Evolutionary conservation across 192 early-diverging fungal species (phyloP), one percentile per base, ranked within the genome.

Genomic region (Obelidium mucronatum): DNA sequence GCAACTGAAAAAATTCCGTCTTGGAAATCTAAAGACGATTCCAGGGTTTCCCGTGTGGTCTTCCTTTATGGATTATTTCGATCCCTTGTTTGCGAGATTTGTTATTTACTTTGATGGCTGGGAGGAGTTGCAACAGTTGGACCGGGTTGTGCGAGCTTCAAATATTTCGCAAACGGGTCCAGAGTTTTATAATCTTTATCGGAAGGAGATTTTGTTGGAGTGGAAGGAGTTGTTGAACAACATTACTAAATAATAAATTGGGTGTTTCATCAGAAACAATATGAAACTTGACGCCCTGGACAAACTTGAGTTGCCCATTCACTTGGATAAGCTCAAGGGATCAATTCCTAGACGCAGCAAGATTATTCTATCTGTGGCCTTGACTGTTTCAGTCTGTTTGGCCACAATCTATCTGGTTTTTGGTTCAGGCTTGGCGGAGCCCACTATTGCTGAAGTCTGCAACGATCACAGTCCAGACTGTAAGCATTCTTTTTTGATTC

Each of bases 11-110:
- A 22, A 22, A 8, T 22, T 51, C 48, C 48, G 22, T n/a, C n/a
- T n/a, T n/a, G n/a, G n/a, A n/a, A n/a, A n/a, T n/a, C n/a, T n/a
- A n/a, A n/a, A n/a, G n/a, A n/a, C n/a, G n/a, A 35, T 52, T n/a
- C 67, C 67, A 8, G 48, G 48, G 13, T 69, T 69, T 34, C 67
- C 67, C 34, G 0, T 19, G 26, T 35, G 53, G 51, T 17, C 34
- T 37, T 2, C 69, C n/a, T 58, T 34, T n/a, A 58, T 72, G 69
- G 53, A 58, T 37, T 54, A 72, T 22, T 72, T 54, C 53, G 54
- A 72, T 19, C 53, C 67, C 17, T 51, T 69, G 3, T 72, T 72
- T n/a, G 69, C 51, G 26, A 31, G 48, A 17, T 58, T 54, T 35
- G 69, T 72, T 0, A 34, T 36, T 40, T 58, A 58, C 35, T 72